phyloP scores from a whole-genome alignment of 176 grass and related monocot species.

The Aegilops umbellulata region DNA sequence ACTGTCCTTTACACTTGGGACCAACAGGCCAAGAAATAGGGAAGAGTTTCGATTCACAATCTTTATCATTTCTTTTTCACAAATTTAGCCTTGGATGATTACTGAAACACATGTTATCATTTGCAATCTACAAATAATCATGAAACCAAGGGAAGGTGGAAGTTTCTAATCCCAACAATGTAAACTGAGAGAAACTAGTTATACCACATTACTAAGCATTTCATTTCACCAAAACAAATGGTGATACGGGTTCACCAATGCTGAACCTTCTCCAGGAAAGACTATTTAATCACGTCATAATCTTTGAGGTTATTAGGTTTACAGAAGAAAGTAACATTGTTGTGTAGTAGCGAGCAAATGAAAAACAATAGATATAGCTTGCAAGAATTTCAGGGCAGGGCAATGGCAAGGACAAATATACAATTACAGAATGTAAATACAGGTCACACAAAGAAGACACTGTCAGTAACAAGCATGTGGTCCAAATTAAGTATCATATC shows the following conservation, averaged over 20 bases:
- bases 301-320: not conserved
- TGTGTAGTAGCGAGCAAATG: not conserved
- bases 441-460: not conserved
- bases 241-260: not conserved
- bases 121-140: not conserved
- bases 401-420: not conserved
- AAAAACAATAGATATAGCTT: not conserved
- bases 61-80: not conserved
- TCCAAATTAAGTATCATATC: not conserved
- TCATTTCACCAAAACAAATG: not conserved
- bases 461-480: not conserved
- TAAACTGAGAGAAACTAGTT: not conserved
- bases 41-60: not conserved
- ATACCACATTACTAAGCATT: not conserved
- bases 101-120: not conserved
- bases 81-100: not conserved
- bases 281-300: not conserved
- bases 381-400: not conserved
- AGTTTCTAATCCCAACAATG: not conserved
- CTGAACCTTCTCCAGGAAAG: constrained; percentile 8
- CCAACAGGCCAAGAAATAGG: not conserved
- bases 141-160: not conserved
- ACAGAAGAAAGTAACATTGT: not conserved
- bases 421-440: constrained; percentile 1
- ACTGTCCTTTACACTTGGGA: not conserved